Conservation (phyloP, 2,329 filamentous ascomycete species). For the Coniochaeta ligniaria region DNA sequence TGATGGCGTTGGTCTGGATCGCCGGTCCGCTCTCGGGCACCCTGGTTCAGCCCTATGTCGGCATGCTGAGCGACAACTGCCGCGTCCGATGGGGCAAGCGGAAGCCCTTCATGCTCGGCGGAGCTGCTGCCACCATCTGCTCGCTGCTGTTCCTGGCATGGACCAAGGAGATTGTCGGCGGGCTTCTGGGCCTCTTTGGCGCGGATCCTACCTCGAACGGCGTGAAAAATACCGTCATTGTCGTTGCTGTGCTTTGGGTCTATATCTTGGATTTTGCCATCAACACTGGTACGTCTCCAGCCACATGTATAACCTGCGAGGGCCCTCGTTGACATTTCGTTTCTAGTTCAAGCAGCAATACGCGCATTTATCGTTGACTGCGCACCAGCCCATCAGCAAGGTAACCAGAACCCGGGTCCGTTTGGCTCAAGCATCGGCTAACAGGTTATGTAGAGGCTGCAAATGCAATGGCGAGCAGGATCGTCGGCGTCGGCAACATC, state of each 20-base stretch:
- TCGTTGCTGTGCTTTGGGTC: conserved; percentile 77
- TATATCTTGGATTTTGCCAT: conserved; percentile 92
- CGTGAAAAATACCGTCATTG: conserved; percentile 61
- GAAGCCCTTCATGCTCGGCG: conserved; percentile 74
- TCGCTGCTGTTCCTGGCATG: conserved; percentile 66
- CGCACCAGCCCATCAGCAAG: conserved; percentile 83
- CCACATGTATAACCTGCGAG: not conserved
- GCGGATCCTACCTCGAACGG: conserved; percentile 56
- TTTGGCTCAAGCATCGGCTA: conserved; percentile 2
- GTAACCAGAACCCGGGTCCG: conserved; percentile 18
- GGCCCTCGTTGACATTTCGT: conserved; percentile 5
- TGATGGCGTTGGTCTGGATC: conserved; percentile 81
- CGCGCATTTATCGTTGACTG: conserved; percentile 92
- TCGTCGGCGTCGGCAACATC: conserved; percentile 85
- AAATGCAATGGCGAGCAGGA: conserved; percentile 88
- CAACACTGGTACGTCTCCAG: conserved; percentile 62
- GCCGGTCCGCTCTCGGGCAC: conserved; percentile 73
- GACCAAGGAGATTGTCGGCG: conserved; percentile 64
- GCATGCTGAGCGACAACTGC: conserved; percentile 74
- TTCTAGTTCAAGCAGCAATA: conserved; percentile 75
- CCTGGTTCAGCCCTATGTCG: conserved; percentile 75
- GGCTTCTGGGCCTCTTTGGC: conserved; percentile 63
- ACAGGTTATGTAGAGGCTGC: conserved; percentile 54
- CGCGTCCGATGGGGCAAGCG: conserved; percentile 68
- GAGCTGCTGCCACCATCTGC: conserved; percentile 58